Base-by-base conservation (phyloP, 2,329 filamentous ascomycete species). In the Keithomyces neogunnii region DNA sequence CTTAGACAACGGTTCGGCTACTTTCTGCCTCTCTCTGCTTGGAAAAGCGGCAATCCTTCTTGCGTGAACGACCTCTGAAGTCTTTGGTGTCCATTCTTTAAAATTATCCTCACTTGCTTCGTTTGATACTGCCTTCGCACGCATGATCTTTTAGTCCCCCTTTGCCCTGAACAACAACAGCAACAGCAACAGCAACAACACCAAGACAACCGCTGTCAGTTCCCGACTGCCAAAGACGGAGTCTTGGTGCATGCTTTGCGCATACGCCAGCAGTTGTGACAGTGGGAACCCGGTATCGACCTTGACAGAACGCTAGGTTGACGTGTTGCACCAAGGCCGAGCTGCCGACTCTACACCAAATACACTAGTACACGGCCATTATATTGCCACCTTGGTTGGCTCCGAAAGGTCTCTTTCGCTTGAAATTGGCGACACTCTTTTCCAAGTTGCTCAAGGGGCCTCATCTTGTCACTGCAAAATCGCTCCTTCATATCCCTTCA, bases 1-100 rank as follows among this genome's bases (percentile, higher is more conserved):
- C 38, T 42, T 8, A 40, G 39, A 43, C 43, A 54, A 49, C 35
- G 50, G 5, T 29, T 54, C 46, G 49, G 49, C 49, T 51, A 49
- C 45, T 46, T 51, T 13, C n/a, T 44, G 33, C 35, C 28, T 28
- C n/a, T 47, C 5, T 42, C 10, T 28, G 19, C n/a, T 3, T 35
- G 26, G 13, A 13, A 26, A 11, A 39, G 40, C 31, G n/a, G 26
- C 8, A 32, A 45, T n/a, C 13, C 43, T 28, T 13, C 28, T 46
- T 48, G 13, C 1, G 19, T 28, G 35, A 30, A 19, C 10, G 49
- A 10, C 39, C 31, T 35, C 30, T 42, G 39, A 30, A 49, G 26
- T 33, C 50, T 13, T 7, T 44, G 19, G 50, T 32, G 35, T 45
- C 35, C 13, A 43, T 39, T 39, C 35, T 39, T 47, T 30, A 7